These are phyloP conservation scores for Heterobasidion parviporum DNA, from an alignment of 1,284 basidiomycete genomes.

Conservation along the genomic window DNA sequence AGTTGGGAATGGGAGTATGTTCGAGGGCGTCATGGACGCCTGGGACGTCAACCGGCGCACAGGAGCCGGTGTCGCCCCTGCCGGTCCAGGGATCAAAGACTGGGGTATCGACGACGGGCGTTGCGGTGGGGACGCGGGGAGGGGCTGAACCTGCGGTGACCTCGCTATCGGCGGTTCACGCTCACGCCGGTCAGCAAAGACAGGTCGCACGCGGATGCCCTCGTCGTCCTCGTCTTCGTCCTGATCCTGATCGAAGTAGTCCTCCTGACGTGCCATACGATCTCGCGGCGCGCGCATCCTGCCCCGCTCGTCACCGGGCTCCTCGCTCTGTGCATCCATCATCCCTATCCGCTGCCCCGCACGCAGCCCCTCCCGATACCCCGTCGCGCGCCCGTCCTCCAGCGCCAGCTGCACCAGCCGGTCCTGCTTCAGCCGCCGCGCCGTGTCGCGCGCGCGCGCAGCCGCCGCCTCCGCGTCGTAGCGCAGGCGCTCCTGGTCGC, in stretches of 20 bases:
- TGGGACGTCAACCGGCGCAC: not conserved
- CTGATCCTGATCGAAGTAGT: not conserved
- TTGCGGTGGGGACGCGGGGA: not conserved
- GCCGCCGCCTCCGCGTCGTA: constrained; percentile 26
- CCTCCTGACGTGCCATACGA: not conserved
- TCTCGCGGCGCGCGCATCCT: not conserved
- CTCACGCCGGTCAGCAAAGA: not conserved
- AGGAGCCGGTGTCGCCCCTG: not conserved
- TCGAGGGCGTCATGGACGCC: not conserved
- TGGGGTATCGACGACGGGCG: too few relatives aligned
- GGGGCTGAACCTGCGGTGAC: not conserved
- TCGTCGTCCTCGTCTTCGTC: not conserved
- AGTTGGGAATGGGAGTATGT: not conserved
- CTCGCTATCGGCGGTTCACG: too few relatives aligned
- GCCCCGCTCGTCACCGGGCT: not conserved
- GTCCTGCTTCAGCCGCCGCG: constrained; percentile 23
- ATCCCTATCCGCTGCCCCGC: constrained; percentile 11
- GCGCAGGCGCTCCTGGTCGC: constrained; percentile 23
- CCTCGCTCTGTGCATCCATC: constrained; percentile 1
- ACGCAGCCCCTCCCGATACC: constrained; percentile 23
- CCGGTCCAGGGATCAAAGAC: not conserved
- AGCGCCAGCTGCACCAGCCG: constrained; percentile 21
- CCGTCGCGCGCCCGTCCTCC: constrained; percentile 24
- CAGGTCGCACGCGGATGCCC: not conserved
- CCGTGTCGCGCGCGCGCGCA: constrained; percentile 24